Evolutionary conservation across 2,329 filamentous ascomycete genomes (phyloP).

Genomic region (Alternaria ethzedia): DNA sequence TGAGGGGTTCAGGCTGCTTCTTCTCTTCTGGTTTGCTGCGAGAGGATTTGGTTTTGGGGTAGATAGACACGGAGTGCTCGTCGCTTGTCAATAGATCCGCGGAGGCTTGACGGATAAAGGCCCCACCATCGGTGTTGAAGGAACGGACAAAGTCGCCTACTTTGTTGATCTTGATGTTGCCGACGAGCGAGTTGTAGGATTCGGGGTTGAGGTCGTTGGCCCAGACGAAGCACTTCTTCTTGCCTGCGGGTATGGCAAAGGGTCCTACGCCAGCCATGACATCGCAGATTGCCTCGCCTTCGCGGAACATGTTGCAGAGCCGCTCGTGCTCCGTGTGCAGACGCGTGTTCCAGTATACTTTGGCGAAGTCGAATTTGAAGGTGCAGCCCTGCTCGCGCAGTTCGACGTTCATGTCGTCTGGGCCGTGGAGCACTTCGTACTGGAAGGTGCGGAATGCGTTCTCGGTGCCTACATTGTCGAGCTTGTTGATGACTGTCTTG

Average conservation of each 20-base stretch:
- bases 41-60: slow-evolving; percentile 42
- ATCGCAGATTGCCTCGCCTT: slow-evolving; percentile 90
- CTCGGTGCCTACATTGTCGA: slow-evolving; percentile 82
- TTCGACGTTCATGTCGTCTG: slow-evolving; percentile 82
- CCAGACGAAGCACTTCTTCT: slow-evolving; percentile 89
- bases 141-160: slow-evolving; percentile 73
- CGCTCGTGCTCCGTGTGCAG: slow-evolving; percentile 88
- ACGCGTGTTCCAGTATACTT: slow-evolving; percentile 97
- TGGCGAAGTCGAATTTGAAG: slow-evolving; percentile 93
- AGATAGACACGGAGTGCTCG: slow-evolving; percentile 58
- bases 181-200: slow-evolving; percentile 74
- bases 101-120: slow-evolving; percentile 77
- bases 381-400: slow-evolving; percentile 80
- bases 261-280: slow-evolving; percentile 98
- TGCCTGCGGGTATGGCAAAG: slow-evolving; percentile 90
- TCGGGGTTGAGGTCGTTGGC: slow-evolving; percentile 97
- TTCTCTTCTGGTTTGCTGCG: slow-evolving; percentile 27
- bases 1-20: slow-evolving; percentile 40
- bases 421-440: slow-evolving; percentile 87
- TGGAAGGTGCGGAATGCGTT: slow-evolving; percentile 90
- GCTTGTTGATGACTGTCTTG: slow-evolving; percentile 94
- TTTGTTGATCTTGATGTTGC: slow-evolving; percentile 80
- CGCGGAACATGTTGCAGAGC: slow-evolving; percentile 75
- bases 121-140: slow-evolving; percentile 81
- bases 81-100: slow-evolving; percentile 62